Evolutionary conservation across 192 early-diverging fungal species (phyloP).

Genomic region (Spizellomyces punctatus): DNA sequence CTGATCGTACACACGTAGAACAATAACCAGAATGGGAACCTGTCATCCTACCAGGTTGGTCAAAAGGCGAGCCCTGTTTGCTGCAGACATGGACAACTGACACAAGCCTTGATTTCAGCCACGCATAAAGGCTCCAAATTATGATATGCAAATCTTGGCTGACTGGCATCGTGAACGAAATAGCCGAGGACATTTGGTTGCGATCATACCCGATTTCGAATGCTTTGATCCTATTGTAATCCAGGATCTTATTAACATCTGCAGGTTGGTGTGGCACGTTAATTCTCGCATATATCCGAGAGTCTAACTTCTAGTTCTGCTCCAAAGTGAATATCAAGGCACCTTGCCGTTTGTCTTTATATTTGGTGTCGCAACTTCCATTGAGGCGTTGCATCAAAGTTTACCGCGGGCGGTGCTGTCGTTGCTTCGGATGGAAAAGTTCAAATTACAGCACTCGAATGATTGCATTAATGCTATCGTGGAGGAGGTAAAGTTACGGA

Average conservation of each 20-base stretch:
- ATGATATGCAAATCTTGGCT: constrained; percentile 70
- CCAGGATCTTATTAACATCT: constrained; percentile 74
- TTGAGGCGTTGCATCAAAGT: constrained; percentile 79
- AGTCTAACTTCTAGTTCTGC: constrained; percentile 2
- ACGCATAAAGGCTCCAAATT: constrained; percentile 39
- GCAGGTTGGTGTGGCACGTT: constrained; percentile 45
- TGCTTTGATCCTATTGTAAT: constrained; percentile 72
- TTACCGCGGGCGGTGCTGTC: constrained; percentile 72
- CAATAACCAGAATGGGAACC: no score
- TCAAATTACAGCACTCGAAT: constrained; percentile 75
- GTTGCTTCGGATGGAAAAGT: constrained; percentile 75
- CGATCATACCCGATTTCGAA: constrained; percentile 89
- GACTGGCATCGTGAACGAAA: constrained; percentile 62
- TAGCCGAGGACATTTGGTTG: constrained; percentile 52
- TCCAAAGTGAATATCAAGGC: constrained; percentile 66
- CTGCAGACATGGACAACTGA: no score
- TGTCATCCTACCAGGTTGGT: no score
- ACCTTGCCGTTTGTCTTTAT: constrained; percentile 77
- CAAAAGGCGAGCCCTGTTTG: no score
- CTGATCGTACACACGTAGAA: no score
- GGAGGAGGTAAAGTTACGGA: constrained; percentile 46
- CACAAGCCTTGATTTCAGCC: background rate
- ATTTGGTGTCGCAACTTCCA: constrained; percentile 85
- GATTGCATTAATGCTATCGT: constrained; percentile 73
- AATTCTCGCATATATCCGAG: background rate